Conservation (phyloP, 129 eudicot species). For the Pittosporum tobira region DNA sequence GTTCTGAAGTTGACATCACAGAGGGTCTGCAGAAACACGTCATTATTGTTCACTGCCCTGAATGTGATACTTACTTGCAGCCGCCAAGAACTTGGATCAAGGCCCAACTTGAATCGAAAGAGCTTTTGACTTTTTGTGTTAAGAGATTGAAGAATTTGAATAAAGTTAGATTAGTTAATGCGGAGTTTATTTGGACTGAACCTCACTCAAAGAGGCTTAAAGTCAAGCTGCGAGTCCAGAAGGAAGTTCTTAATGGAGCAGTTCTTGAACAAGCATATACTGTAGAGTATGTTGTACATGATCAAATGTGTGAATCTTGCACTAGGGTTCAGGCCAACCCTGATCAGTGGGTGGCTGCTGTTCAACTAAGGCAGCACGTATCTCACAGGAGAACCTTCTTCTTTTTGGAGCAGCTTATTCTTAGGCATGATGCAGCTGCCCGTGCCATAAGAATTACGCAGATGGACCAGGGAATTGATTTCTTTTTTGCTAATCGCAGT, state of each 20-base stretch:
- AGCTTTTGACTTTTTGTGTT: slow-evolving; percentile 46
- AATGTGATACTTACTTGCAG: slow-evolving; percentile 46
- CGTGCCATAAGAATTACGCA: slow-evolving; percentile 12
- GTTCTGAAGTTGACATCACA: slow-evolving; percentile 27
- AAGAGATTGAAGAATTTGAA: slow-evolving; percentile 28
- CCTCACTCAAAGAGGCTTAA: slow-evolving; percentile 27
- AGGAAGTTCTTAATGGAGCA: slow-evolving; percentile 46
- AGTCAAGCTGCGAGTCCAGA: slow-evolving; percentile 34
- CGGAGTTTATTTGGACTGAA: slow-evolving; percentile 19
- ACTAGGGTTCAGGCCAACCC: slow-evolving; percentile 45
- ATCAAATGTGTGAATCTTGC: slow-evolving; percentile 56
- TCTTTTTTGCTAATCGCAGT: slow-evolving; percentile 11
- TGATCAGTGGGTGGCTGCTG: slow-evolving; percentile 40
- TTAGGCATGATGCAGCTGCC: slow-evolving; percentile 12
- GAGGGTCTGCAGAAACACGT: slow-evolving; percentile 51
- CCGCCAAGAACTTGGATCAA: slow-evolving; percentile 49
- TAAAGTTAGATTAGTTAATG: slow-evolving; percentile 22
- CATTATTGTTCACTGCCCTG: slow-evolving; percentile 31
- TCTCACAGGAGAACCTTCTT: slow-evolving; percentile 14
- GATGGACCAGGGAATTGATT: slow-evolving; percentile 12
- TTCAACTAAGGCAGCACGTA: slow-evolving; percentile 11
- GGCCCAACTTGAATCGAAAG: slow-evolving; percentile 43
- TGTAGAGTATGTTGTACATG: slow-evolving; percentile 44
- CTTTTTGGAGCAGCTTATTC: slow-evolving; percentile 11
- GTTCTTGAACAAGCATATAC: slow-evolving; percentile 36